Base-by-base conservation (phyloP, 345 rosid species). In the Citropsis articulata region DNA sequence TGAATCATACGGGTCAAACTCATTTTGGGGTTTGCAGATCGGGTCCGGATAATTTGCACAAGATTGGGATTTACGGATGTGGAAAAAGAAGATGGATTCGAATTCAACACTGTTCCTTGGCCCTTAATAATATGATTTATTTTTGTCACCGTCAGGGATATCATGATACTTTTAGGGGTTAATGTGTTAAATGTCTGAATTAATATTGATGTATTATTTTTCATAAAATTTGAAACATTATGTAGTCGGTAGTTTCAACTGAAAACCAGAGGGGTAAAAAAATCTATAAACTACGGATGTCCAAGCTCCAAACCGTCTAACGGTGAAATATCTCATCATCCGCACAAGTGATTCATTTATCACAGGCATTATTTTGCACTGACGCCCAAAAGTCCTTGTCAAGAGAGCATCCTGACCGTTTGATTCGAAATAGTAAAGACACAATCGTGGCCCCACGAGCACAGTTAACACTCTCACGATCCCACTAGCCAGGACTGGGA, bases 91-190 rank as follows among this genome's bases (percentile, higher is more conserved):
- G 93, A 64, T 13, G 68, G 21, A 31, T 27, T 27, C 3, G 57
- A 89, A 79, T 97, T 98, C 84, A 93, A 80, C 33, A 91, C 97
- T 72, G 94, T 73, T 72, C 97, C 94, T 80, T 86, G 86, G 77
- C 97, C 98, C 84, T 95, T 93, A 16, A 50, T 2, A 9, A 40
- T 9, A 40, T 9, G 45, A 40, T 40, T 40, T 40, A 40, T 40
- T 40, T 38, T 40, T 40, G 13, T 40, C 9, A 2, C 45, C 45
- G 9, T 40, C 45, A 9, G 9, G 14, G 48, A 1, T 42, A 9
- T 42, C 0, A 42, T 10, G 14, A 10, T 10, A 42, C 1, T 42
- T 40, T 42, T 10, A 10, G 0, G 2, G 48, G 14, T 42, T 42
- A 42, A 10, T 42, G 48, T 10, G 48, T 10, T 10, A 42, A 42